phyloP scores from a whole-genome alignment of 805 yeast species.

The Candida gorgasii region DNA sequence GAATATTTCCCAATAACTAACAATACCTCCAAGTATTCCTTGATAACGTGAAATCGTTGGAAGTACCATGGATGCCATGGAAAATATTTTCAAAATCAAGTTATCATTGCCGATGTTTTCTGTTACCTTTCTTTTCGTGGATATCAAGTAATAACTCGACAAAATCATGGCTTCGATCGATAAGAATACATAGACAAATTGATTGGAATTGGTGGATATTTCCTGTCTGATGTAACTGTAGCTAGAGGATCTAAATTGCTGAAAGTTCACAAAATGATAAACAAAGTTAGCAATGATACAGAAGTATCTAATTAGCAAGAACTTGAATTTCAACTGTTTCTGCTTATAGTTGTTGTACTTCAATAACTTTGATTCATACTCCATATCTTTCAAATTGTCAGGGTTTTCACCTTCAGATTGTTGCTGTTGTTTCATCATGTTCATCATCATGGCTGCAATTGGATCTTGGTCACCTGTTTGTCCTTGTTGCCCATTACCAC shows the following conservation, averaged over 20 bases:
- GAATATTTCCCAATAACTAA: slow-evolving; percentile 40
- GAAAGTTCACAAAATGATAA: slow-evolving; percentile 30
- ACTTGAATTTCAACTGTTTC: slow-evolving; percentile 30
- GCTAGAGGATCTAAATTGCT: slow-evolving; percentile 24
- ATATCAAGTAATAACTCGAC: slow-evolving; percentile 32
- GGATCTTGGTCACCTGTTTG: slow-evolving; percentile 21
- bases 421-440: slow-evolving; percentile 17
- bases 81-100: slow-evolving; percentile 27
- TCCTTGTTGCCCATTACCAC: slow-evolving; percentile 11
- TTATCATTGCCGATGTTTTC: slow-evolving; percentile 26
- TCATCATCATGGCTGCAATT: slow-evolving; percentile 35
- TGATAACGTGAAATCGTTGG: slow-evolving; percentile 33
- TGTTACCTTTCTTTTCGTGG: slow-evolving; percentile 25
- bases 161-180: slow-evolving; percentile 35
- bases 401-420: slow-evolving; percentile 12
- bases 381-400: slow-evolving; percentile 19
- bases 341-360: slow-evolving; percentile 35
- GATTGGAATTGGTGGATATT: slow-evolving; percentile 10
- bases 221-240: slow-evolving; percentile 26
- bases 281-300: slow-evolving; percentile 30
- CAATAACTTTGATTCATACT: slow-evolving; percentile 30
- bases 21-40: slow-evolving; percentile 26
- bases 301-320: slow-evolving; percentile 31
- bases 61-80: slow-evolving; percentile 34
- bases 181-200: slow-evolving; percentile 29